Percentiles rank a stretch among this genome's conserved stretches.
Evolutionary conservation across 805 yeast genomes (phyloP).

Genomic region (Ogataea ganodermae): DNA sequence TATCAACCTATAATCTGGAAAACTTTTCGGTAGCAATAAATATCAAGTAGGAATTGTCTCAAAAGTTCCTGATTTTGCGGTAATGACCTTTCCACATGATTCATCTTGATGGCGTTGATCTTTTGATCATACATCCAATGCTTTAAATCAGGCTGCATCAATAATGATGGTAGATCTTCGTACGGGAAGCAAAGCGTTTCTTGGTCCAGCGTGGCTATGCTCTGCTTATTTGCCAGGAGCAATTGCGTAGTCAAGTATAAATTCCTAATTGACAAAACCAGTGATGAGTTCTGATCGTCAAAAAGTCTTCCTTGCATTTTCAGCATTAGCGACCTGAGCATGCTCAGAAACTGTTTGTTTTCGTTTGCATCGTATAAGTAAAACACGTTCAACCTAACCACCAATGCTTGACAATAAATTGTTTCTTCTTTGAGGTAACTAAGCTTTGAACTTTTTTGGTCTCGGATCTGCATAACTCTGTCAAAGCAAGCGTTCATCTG

Average conservation of each 20-base stretch:
- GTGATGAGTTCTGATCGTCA: conserved; percentile 15
- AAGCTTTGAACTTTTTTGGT: neutral
- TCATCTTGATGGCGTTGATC: conserved; percentile 13
- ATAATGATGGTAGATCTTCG: conserved; percentile 11
- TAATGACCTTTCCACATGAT: conserved; percentile 11
- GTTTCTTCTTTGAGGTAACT: conserved; percentile 9
- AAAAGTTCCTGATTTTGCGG: conserved; percentile 15
- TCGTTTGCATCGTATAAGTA: conserved; percentile 24
- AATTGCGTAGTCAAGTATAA: conserved; percentile 13
- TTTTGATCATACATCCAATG: conserved; percentile 23
- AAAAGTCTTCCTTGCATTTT: conserved; percentile 14
- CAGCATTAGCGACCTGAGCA: conserved; percentile 13
- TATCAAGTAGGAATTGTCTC: conserved; percentile 14
- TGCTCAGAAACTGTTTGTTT: conserved; percentile 22
- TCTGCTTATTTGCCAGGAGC: conserved; percentile 9
- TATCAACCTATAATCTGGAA: conserved; percentile 9
- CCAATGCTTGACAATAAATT: conserved; percentile 21
- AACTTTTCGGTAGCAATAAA: conserved; percentile 18
- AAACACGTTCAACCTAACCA: conserved; percentile 25
- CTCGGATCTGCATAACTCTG: conserved; percentile 1
- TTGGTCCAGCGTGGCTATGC: conserved; percentile 7
- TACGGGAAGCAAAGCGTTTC: conserved; percentile 18
- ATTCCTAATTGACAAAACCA: conserved; percentile 15
- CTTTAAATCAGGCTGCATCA: conserved; percentile 13
- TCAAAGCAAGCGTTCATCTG: conserved; percentile 16